Evolutionary conservation across 2,329 filamentous ascomycete genomes (phyloP), one percentile per base, ranked within the genome.

Genomic region (Macrophomina phaseolina): DNA sequence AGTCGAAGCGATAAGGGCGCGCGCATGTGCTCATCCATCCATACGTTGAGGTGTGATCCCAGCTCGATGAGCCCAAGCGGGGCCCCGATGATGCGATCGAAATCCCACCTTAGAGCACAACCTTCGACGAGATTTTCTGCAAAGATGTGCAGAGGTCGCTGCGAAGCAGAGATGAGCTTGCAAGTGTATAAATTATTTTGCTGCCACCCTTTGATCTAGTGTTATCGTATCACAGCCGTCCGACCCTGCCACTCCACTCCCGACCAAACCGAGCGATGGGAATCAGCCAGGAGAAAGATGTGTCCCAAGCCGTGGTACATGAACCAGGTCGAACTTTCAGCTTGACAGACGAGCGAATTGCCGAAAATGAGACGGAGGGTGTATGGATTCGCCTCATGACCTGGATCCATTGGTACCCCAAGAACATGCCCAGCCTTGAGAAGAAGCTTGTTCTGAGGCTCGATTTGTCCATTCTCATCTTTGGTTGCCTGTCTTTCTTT

Each of bases 401-500:
- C 8, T 30, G 14, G 11, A 49, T 65, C 14, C 58, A 68, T 52
- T 80, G 78, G 78, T 79, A 79, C 65, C 75, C 76, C 2, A 67
- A 68, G 28, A 71, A 73, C 38, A 78, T 75, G 73, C 70, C 74
- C 0, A 66, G 69, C 14, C 67, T 71, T 5, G 78, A 80, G 66
- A 80, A 79, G 68, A 62, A 67, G 4, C 69, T 80, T 9, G 72
- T 80, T 11, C 65, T 79, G 61, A 79, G 79, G 65, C 76, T 80
- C 5, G 78, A 80, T 61, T 68, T 80, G 5, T 74, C 74, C 64
- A 78, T 80, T 45, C 70, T 80, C 23, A 69, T 79, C 7, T 80
- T 78, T 68, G 78, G 78, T 0, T 80, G 78, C 30, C 68, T 80
- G 4, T 79, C 75, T 7, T 80, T 80, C 69, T 80, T 80, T 65